A percentile compares a stretch with the other conserved stretches of the same genome.
These are phyloP conservation scores for Claviceps capensis DNA, from an alignment of 2,329 filamentous ascomycete species.

Conservation along the genomic window DNA sequence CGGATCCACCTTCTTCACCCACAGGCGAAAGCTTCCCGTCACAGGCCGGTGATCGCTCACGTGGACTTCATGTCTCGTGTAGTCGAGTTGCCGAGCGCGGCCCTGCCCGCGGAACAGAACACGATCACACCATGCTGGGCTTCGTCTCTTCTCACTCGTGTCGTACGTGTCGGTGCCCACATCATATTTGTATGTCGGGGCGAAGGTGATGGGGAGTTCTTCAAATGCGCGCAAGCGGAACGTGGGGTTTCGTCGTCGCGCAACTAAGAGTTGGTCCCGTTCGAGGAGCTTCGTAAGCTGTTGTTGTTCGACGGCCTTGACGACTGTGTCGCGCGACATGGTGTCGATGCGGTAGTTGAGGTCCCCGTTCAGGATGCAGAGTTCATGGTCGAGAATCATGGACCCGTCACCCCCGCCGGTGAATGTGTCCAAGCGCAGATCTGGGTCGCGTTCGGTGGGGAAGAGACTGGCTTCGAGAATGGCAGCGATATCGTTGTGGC, in stretches of 20 bases:
- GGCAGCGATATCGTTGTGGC: constrained; percentile 82
- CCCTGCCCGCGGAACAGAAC: constrained; percentile 74
- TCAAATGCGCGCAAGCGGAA: constrained; percentile 82
- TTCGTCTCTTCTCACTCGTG: constrained; percentile 83
- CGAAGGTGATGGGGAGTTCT: constrained; percentile 83
- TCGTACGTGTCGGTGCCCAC: constrained; percentile 92
- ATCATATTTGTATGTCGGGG: constrained; percentile 97
- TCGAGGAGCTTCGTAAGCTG: constrained; percentile 81
- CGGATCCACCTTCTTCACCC: constrained; percentile 68
- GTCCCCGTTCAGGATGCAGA: constrained; percentile 93
- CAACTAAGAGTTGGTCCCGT: constrained; percentile 83
- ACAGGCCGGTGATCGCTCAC: constrained; percentile 91
- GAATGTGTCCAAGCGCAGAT: constrained; percentile 60
- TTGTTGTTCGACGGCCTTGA: constrained; percentile 66
- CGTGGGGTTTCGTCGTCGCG: constrained; percentile 74
- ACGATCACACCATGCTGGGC: constrained; percentile 93
- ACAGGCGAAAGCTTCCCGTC: constrained; percentile 68
- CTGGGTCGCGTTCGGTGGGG: constrained; percentile 55
- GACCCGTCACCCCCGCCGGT: constrained; percentile 86
- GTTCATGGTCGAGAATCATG: constrained; percentile 92
- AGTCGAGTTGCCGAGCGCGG: constrained; percentile 76
- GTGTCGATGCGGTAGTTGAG: constrained; percentile 97
- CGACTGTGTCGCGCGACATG: constrained; percentile 86
- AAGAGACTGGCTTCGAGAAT: constrained; percentile 73
- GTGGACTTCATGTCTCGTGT: constrained; percentile 74